These are phyloP conservation scores for Lentinula lateritia DNA, from an alignment of 768 basidiomycete species.

Conservation along the genomic window DNA sequence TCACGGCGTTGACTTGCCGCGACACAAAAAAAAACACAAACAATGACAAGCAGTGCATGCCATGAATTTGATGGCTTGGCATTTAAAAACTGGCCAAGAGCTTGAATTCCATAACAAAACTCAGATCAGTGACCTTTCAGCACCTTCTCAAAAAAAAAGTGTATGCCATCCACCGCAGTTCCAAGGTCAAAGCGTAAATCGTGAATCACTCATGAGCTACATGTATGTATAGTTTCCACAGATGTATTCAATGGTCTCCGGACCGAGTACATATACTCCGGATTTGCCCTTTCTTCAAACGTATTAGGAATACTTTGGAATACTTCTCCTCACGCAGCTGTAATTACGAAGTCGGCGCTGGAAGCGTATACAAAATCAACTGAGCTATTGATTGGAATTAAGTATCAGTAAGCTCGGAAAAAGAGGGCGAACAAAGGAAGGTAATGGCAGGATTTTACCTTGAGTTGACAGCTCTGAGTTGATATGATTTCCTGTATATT, in stretches of 20 bases:
- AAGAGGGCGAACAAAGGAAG: not conserved
- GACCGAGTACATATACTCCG: too few relatives aligned
- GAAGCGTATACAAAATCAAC: conserved; percentile 3
- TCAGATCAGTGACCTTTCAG: too few relatives aligned
- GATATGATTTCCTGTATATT: not conserved
- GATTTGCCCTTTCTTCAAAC: too few relatives aligned
- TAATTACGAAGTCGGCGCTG: not conserved
- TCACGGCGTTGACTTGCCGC: not conserved
- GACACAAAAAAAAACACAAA: not conserved
- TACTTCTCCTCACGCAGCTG: not conserved
- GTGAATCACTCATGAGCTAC: too few relatives aligned
- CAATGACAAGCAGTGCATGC: not conserved
- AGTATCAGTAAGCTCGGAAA: not conserved
- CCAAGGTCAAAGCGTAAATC: too few relatives aligned
- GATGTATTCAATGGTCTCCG: too few relatives aligned
- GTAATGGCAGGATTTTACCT: not conserved
- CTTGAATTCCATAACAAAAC: too few relatives aligned
- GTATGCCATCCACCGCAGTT: too few relatives aligned
- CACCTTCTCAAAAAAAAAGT: too few relatives aligned
- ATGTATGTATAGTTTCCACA: too few relatives aligned
- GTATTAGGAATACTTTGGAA: too few relatives aligned
- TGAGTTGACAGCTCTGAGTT: conserved; percentile 1
- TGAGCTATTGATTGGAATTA: not conserved
- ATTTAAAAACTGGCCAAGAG: too few relatives aligned
- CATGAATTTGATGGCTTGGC: not conserved